Conservation (phyloP, 2,329 filamentous ascomycete genomes). For the Pseudogymnoascus sp. region DNA sequence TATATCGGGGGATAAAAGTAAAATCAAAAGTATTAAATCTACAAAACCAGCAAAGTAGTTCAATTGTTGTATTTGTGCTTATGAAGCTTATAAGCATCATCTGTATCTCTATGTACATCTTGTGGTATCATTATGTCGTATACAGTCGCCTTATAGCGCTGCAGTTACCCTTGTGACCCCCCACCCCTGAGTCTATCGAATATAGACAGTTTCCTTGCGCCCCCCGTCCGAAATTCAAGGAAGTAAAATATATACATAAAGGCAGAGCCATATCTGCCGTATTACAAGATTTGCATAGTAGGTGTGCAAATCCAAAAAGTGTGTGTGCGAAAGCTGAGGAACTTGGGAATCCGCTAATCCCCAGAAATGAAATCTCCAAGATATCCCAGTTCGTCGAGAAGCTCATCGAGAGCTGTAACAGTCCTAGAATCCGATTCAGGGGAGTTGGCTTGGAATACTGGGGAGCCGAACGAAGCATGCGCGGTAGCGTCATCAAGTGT, state of each 20-base stretch:
- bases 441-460: neutral
- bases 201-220: neutral
- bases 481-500: constrained; percentile 18
- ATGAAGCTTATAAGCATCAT: neutral
- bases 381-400: constrained; percentile 45
- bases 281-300: neutral
- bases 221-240: neutral
- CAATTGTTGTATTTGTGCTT: neutral
- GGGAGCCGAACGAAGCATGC: constrained; percentile 21
- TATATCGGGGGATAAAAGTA: neutral
- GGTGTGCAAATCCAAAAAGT: neutral
- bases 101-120: neutral
- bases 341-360: constrained; percentile 11
- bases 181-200: neutral
- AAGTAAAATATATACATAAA: neutral
- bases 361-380: constrained; percentile 38
- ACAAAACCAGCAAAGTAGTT: neutral
- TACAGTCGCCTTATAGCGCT: neutral
- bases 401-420: constrained; percentile 33
- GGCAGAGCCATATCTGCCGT: neutral
- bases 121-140: constrained; percentile 2
- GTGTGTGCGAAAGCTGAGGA: neutral
- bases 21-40: neutral
- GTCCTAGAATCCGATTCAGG: neutral
- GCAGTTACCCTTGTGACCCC: neutral